phyloP scores from a whole-genome alignment of 2,329 filamentous ascomycete species.

The Aspergillus sp. region DNA sequence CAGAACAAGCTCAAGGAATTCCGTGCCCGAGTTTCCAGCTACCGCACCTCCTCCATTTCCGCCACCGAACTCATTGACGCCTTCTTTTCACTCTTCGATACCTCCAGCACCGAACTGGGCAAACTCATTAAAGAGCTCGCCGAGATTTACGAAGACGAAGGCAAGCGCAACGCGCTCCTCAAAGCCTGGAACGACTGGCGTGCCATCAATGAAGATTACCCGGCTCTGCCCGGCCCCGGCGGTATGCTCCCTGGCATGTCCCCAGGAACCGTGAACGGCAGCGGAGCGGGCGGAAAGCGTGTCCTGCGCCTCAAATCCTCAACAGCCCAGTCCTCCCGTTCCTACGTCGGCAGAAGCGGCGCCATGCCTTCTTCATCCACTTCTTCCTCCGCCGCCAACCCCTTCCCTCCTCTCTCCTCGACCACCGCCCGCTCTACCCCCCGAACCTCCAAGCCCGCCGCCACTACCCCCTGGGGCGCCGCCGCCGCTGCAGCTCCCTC shows the following conservation, averaged over 20 bases:
- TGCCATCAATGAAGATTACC: constrained; percentile 94
- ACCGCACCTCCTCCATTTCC: constrained; percentile 67
- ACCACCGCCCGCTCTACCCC: constrained; percentile 26
- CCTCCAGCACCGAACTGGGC: constrained; percentile 75
- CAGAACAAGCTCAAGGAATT: constrained; percentile 73
- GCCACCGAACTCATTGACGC: constrained; percentile 79
- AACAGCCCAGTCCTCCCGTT: constrained; percentile 67
- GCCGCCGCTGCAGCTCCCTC: constrained; percentile 23
- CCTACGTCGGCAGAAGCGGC: constrained; percentile 62
- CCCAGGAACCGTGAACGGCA: constrained; percentile 50
- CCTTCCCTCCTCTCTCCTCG: constrained; percentile 50
- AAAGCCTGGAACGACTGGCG: constrained; percentile 95
- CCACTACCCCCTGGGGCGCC: constrained; percentile 28
- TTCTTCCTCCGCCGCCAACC: constrained; percentile 38
- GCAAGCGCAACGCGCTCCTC: constrained; percentile 71
- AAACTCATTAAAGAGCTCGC: constrained; percentile 89
- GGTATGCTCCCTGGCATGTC: constrained; percentile 63
- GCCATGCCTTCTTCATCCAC: constrained; percentile 37
- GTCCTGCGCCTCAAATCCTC: constrained; percentile 69
- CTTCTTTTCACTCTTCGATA: constrained; percentile 85
- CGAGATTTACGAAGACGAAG: constrained; percentile 83
- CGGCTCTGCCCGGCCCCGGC: constrained; percentile 74
- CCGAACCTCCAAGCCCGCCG: constrained; percentile 20
- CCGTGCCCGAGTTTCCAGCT: constrained; percentile 76
- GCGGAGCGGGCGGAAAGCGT: constrained; percentile 61